phyloP scores from a whole-genome alignment of 306 rosid species.

The Neltuma alba region DNA sequence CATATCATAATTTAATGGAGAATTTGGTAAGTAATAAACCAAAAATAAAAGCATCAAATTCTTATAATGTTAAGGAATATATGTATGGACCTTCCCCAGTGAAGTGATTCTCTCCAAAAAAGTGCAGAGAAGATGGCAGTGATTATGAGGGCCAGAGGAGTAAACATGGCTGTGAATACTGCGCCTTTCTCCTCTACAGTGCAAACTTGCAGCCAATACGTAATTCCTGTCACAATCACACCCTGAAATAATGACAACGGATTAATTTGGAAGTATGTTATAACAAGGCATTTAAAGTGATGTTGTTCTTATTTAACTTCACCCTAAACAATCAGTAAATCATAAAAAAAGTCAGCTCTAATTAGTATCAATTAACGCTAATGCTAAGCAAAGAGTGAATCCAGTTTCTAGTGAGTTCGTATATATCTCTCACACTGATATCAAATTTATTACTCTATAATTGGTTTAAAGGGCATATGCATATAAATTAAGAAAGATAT shows the following conservation, averaged over 20 bases:
- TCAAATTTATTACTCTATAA: no score
- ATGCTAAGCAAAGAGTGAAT: not conserved
- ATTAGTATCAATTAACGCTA: not conserved
- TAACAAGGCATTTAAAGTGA: not conserved
- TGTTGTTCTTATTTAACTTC: not conserved
- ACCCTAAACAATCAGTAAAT: not conserved
- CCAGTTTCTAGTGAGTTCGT: not conserved
- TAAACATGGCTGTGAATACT: constrained; percentile 84
- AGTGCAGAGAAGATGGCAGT: constrained; percentile 75
- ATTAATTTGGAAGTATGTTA: not conserved
- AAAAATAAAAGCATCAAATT: no score
- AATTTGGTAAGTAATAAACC: no score
- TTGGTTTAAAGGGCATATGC: no score
- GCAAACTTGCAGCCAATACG: constrained; percentile 92
- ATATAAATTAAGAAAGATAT: no score
- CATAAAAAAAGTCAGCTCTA: not conserved
- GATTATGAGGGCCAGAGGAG: constrained; percentile 74
- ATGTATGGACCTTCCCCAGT: constrained; percentile 71
- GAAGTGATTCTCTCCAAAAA: constrained; percentile 70
- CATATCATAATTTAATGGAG: no score
- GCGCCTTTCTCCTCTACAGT: constrained; percentile 80
- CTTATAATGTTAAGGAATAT: no score
- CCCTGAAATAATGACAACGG: constrained; percentile 54
- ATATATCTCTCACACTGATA: no score
- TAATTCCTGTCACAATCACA: constrained; percentile 74